phyloP scores from a whole-genome alignment of 2,329 filamentous ascomycete species.

The Claviceps maximensis region DNA sequence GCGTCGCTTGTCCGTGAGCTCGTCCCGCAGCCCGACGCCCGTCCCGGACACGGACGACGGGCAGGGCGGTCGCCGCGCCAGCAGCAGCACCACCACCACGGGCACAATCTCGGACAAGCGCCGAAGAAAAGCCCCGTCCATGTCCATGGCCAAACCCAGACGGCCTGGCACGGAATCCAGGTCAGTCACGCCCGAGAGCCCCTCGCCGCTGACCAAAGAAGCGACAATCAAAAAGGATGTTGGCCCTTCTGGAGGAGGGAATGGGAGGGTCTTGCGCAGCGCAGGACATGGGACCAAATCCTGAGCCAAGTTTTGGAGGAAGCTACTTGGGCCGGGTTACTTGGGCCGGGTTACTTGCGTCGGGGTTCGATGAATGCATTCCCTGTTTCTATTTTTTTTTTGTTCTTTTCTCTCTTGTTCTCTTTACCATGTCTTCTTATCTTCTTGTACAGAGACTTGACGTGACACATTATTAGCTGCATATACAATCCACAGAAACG shows the following conservation, averaged over 20 bases:
- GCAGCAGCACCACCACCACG: slow-evolving; percentile 34
- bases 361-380: no score
- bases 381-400: neutral
- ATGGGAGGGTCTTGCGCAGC: slow-evolving; percentile 12
- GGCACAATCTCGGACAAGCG: slow-evolving; percentile 38
- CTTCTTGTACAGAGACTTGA: no score
- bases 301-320: neutral
- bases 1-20: slow-evolving; percentile 38
- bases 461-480: no score
- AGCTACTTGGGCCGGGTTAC: neutral
- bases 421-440: no score
- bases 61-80: slow-evolving; percentile 27
- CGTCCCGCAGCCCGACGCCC: slow-evolving; percentile 35
- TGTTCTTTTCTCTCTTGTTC: no score
- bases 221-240: slow-evolving; percentile 19
- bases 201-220: slow-evolving; percentile 39
- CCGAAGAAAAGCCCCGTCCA: slow-evolving; percentile 31
- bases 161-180: slow-evolving; percentile 33
- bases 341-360: no score
- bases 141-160: slow-evolving; percentile 28
- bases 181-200: slow-evolving; percentile 40
- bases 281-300: slow-evolving; percentile 9
- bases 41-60: slow-evolving; percentile 33
- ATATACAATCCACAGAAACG: no score
- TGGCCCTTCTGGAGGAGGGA: slow-evolving; percentile 9